Conservation (phyloP, 805 yeast species). For the Candida takata region DNA sequence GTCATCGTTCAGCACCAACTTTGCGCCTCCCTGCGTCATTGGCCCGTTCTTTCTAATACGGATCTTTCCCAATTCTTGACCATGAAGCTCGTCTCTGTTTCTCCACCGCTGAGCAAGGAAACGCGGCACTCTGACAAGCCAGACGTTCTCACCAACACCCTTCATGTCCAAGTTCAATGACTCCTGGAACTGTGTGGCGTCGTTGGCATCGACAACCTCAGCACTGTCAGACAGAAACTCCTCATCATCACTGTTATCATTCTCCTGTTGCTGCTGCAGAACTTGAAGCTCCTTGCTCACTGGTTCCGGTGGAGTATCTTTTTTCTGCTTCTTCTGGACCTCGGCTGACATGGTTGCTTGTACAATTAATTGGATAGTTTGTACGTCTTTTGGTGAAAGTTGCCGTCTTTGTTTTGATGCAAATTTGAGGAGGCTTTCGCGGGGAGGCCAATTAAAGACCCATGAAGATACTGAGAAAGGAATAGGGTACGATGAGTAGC, state of each 20-base stretch:
- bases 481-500: no score
- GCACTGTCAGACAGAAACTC: conserved; percentile 36
- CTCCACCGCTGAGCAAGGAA: conserved; percentile 81
- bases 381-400: no score
- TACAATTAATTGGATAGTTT: no score
- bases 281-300: conserved; percentile 9
- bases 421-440: no score
- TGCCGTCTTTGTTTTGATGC: no score
- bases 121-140: conserved; percentile 89
- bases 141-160: conserved; percentile 62
- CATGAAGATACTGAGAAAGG: no score
- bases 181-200: conserved; percentile 50
- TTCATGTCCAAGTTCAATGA: conserved; percentile 63
- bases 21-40: conserved; percentile 27
- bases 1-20: conserved; percentile 47
- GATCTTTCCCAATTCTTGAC: conserved; percentile 75
- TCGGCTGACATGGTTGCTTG: neutral
- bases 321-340: conserved; percentile 2
- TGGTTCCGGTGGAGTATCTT: conserved; percentile 3
- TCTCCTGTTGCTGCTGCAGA: conserved; percentile 20
- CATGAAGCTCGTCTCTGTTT: conserved; percentile 51
- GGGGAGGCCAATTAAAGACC: no score
- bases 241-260: conserved; percentile 30
- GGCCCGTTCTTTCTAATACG: conserved; percentile 31
- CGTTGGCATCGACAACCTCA: conserved; percentile 39